phyloP scores from a whole-genome alignment of 805 yeast species.

The Pichia membranifaciens region DNA sequence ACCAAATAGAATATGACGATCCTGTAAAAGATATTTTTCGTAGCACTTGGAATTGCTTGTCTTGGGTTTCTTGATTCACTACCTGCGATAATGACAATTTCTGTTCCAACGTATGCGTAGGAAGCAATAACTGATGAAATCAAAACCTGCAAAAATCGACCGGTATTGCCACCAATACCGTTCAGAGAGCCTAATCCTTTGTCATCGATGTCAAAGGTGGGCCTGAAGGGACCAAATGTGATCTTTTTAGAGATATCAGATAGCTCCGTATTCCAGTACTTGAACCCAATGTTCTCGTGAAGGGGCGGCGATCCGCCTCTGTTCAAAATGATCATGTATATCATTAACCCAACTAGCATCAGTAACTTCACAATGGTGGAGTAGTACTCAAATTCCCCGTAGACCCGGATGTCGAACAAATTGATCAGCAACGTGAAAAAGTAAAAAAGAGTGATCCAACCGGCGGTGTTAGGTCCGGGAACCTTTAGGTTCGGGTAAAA shows the following conservation, averaged over 20 bases:
- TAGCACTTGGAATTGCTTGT: conserved; percentile 69
- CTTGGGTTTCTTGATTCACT: conserved; percentile 84
- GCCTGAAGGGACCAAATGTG: conserved; percentile 69
- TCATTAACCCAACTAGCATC: conserved; percentile 46
- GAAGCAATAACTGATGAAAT: conserved; percentile 61
- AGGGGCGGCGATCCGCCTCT: conserved; percentile 48
- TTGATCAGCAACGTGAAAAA: conserved; percentile 43
- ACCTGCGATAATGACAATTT: conserved; percentile 76
- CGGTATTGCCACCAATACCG: conserved; percentile 59
- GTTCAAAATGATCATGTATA: conserved; percentile 61
- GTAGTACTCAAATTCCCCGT: conserved; percentile 69
- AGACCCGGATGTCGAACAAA: conserved; percentile 61
- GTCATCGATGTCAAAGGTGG: conserved; percentile 63
- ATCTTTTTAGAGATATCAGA: conserved; percentile 42
- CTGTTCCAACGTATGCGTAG: conserved; percentile 78
- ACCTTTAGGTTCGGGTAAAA: conserved; percentile 55
- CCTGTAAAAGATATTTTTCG: conserved; percentile 68
- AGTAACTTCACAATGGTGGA: conserved; percentile 54
- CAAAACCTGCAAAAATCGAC: conserved; percentile 54
- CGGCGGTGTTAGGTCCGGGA: conserved; percentile 51
- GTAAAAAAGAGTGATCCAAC: conserved; percentile 60
- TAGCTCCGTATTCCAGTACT: conserved; percentile 56
- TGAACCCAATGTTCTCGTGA: conserved; percentile 51
- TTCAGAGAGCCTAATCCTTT: conserved; percentile 44
- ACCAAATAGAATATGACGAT: conserved; percentile 59